Percentiles rank a stretch among this genome's conserved stretches.
Evolutionary conservation across 441 rosid genomes (phyloP).

Genomic region (Iberis amara): DNA sequence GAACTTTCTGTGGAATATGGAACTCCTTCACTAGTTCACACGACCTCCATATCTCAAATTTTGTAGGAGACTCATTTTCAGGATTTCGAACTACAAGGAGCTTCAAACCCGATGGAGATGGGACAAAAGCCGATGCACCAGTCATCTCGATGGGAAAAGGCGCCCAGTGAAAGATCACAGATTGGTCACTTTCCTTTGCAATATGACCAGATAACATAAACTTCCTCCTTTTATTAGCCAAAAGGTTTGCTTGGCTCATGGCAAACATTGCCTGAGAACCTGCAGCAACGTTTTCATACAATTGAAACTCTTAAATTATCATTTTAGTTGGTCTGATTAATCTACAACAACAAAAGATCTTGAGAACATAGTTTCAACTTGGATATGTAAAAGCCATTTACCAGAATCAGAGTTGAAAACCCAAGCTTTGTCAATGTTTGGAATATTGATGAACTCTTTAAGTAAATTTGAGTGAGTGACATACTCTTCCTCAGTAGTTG

Average conservation of each 20-base stretch:
- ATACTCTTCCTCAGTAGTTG: slow-evolving; percentile 56
- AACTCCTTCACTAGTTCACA: slow-evolving; percentile 78
- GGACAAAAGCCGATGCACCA: slow-evolving; percentile 57
- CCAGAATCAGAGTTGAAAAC: slow-evolving; percentile 51
- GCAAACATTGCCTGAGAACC: slow-evolving; percentile 69
- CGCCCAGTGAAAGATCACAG: slow-evolving; percentile 62
- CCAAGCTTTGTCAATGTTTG: slow-evolving; percentile 84
- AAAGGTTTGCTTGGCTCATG: slow-evolving; percentile 69
- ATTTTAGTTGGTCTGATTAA: not conserved
- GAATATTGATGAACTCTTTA: slow-evolving; percentile 54
- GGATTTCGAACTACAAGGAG: slow-evolving; percentile 73
- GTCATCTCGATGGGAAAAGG: slow-evolving; percentile 83
- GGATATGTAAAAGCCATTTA: slow-evolving; percentile 24
- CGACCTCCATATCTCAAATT: slow-evolving; percentile 76
- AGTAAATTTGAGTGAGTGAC: slow-evolving; percentile 63
- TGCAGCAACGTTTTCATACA: slow-evolving; percentile 19
- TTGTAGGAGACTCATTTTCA: slow-evolving; percentile 73
- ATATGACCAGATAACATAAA: slow-evolving; percentile 53
- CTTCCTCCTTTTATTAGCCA: slow-evolving; percentile 69
- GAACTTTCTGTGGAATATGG: slow-evolving; percentile 67
- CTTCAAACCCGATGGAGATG: slow-evolving; percentile 86
- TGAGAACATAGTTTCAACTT: not conserved
- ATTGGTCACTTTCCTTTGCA: slow-evolving; percentile 36
- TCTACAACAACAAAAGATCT: not conserved
- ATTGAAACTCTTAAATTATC: not conserved